Evolutionary conservation across 169 alveolate genomes (phyloP).

Genomic region (Cryptosporidium sp.): DNA sequence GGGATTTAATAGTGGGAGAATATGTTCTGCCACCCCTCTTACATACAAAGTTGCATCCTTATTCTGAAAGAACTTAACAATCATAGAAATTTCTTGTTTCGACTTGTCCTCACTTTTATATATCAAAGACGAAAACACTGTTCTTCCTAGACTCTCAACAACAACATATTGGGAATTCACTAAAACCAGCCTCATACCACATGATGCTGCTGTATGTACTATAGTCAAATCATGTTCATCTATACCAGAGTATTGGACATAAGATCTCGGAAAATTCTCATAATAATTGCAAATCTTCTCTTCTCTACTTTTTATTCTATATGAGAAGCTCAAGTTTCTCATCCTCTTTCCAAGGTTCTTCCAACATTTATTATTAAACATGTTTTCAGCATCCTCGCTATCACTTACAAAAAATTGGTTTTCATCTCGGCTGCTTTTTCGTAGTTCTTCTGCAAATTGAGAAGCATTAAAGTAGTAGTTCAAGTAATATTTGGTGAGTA

Average conservation of each 20-base stretch:
- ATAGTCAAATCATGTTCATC: slow-evolving; percentile 66
- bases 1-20: slow-evolving; percentile 36
- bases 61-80: slow-evolving; percentile 49
- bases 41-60: slow-evolving; percentile 23
- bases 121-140: slow-evolving; percentile 61
- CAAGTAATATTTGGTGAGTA: slow-evolving; percentile 26
- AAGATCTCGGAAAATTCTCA: slow-evolving; percentile 42
- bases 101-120: slow-evolving; percentile 44
- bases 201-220: slow-evolving; percentile 69
- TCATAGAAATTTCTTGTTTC: slow-evolving; percentile 48
- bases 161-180: slow-evolving; percentile 56
- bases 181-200: slow-evolving; percentile 71
- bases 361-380: slow-evolving; percentile 7
- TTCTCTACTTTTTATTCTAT: slow-evolving; percentile 1
- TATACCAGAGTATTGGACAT: slow-evolving; percentile 67
- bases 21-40: slow-evolving; percentile 60
- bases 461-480: not conserved
- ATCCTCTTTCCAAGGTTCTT: not conserved
- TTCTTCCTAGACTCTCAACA: slow-evolving; percentile 66
- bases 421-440: not conserved
- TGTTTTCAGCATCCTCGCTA: not conserved
- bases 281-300: slow-evolving; percentile 25
- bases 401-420: not conserved
- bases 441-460: not conserved
- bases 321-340: slow-evolving; percentile 16